Conservation (phyloP, 176 grass and related monocot genomes). For the Eleusine coracana region DNA sequence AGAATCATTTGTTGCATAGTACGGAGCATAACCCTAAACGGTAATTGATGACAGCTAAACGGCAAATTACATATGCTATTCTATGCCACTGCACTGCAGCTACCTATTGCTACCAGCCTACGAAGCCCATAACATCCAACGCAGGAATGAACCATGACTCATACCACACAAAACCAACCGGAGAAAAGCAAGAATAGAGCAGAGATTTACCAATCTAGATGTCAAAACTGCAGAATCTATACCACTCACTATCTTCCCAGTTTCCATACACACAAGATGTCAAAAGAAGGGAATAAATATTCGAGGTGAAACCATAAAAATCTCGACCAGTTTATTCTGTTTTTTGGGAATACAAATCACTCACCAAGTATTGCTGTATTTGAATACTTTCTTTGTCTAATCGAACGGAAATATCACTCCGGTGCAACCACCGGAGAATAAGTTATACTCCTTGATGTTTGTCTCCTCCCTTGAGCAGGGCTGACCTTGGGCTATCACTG, state of each 20-base stretch:
- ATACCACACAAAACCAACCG: background rate
- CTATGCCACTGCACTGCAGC: background rate
- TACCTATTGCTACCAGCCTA: background rate
- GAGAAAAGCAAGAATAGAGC: background rate
- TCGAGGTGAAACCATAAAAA: conserved; percentile 53
- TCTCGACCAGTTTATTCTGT: conserved; percentile 51
- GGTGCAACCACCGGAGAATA: conserved; percentile 68
- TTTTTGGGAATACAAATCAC: conserved; percentile 47
- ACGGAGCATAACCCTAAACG: no score
- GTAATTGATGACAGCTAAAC: background rate
- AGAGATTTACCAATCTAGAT: background rate
- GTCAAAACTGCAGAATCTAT: conserved; percentile 53
- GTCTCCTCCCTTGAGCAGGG: conserved; percentile 69
- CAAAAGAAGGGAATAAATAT: conserved; percentile 48
- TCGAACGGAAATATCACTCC: conserved; percentile 56
- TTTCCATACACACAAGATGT: conserved; percentile 54
- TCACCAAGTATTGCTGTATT: conserved; percentile 38
- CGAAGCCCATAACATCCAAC: background rate
- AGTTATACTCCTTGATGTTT: conserved; percentile 75
- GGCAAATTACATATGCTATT: background rate
- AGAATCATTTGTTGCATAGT: background rate
- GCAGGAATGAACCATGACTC: background rate
- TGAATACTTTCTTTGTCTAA: conserved; percentile 42
- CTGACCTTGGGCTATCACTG: conserved; percentile 17
- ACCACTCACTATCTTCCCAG: conserved; percentile 60